Evolutionary conservation across 2,329 filamentous ascomycete species (phyloP), one percentile per base, ranked within the genome.

Genomic region (Aspergillus sp.): DNA sequence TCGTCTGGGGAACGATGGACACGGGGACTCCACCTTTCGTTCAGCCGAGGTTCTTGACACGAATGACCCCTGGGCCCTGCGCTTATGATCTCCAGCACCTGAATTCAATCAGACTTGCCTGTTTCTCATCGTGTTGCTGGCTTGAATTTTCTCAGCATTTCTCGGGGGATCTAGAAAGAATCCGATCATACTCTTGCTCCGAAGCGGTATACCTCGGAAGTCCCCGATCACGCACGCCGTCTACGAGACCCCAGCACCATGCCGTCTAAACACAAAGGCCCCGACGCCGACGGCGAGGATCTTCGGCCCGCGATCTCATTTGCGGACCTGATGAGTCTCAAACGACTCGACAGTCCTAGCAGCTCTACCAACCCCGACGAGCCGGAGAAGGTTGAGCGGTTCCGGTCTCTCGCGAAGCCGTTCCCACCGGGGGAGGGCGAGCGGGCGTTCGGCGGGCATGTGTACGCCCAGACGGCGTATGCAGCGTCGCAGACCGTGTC

Each of bases 401-500:
- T 72, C 25, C 58, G 62, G 31, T 56, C 71, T 1, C 41, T 65
- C 13, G 58, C 67, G 32, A 45, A 47, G 3, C 71, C 70, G 2
- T 80, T 74, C 55, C 69, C 73, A 10, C 77, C 78, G 0, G 75
- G 71, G 3, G 68, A 66, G 5, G 64, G 71, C 14, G 69, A 68
- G 2, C 68, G 73, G 13, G 76, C 79, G 0, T 83, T 81, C 64
- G 81, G 81, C 11, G 80, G 81, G 1, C 80, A 84, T 67, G 79
- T 82, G 4, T 83, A 78, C 58, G 77, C 78, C n/a, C 81, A 83
- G 64, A 76, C 80, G 29, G 79, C 78, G 14, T 83, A 78, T 71
- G 81, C 81, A 14, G 81, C 81, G 7, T 76, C 77, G 7, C 77
- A 82, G 55, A 83, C 81, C 1, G 77, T 83, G 11, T 62, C 60